Evolutionary conservation across 352 stramenopile genomes (phyloP).

Genomic region (Aphanomyces invadans): DNA sequence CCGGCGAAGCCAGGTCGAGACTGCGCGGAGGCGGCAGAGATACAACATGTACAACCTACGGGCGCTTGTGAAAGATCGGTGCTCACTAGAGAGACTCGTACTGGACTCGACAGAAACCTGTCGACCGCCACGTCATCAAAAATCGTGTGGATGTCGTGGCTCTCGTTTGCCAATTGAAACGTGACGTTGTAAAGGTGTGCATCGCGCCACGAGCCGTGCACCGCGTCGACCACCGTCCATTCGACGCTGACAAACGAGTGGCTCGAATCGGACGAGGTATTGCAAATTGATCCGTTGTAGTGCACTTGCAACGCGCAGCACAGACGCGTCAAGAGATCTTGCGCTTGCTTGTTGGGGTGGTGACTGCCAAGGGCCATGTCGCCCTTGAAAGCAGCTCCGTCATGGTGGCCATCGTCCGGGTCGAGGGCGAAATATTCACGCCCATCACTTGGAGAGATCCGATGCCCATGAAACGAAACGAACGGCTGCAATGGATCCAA

Average conservation of each 20-base stretch:
- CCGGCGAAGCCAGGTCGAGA: neutral
- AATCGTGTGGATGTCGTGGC: neutral
- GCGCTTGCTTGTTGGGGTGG: neutral
- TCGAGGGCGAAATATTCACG: no score
- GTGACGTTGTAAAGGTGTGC: neutral
- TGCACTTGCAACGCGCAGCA: neutral
- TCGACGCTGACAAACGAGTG: neutral
- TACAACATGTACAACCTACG: neutral
- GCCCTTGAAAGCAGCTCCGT: no score
- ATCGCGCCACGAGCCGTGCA: no score
- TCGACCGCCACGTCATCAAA: neutral
- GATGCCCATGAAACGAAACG: no score
- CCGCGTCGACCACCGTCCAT: no score
- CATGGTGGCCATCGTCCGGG: no score
- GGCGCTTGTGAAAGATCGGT: neutral
- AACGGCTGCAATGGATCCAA: no score
- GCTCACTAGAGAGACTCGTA: neutral
- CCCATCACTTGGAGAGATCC: no score
- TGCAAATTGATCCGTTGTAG: neutral
- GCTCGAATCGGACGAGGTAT: neutral
- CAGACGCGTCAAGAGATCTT: neutral
- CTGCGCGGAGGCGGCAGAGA: neutral
- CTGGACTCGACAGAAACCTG: neutral
- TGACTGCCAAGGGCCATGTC: no score
- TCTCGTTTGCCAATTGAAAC: neutral